Evolutionary conservation across 176 grass and related monocot genomes (phyloP), one percentile per base, ranked within the genome.

Genomic region (Hsuehochloa calcarea): DNA sequence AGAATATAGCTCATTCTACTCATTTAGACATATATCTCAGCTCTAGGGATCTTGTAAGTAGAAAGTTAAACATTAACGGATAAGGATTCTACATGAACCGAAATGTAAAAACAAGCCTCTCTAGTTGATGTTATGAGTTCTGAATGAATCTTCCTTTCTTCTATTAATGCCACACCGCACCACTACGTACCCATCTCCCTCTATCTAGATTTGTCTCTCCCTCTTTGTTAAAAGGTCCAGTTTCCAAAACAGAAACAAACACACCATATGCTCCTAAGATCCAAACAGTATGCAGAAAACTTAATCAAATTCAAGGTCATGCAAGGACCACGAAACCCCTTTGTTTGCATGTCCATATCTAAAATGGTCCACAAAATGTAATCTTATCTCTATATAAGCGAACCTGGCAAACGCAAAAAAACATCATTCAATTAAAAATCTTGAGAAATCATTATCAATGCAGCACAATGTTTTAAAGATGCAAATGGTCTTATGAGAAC

Each of bases 361-460:
- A 55, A 20, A 20, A 20, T 22, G 52, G 52, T 55, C 51, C 51
- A 5, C 16, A 5, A 55, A 20, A 55, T 19, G 16, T 54, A 54
- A 54, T 54, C 16, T 54, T 20, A 54, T 54, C 51, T 54, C 51
- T 15, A 5, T 19, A 54, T 5, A 6, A n/a, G n/a, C n/a, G n/a
- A n/a, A n/a, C 91, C 97, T 99, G 72, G 64, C 3, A 85, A 84
- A 38, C 7, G n/a, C 19, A 89, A 78, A 35, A 43, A 10, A 43
- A 43, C n/a, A n/a, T n/a, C n/a, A n/a, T n/a, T 15, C 14, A 12
- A 13, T 40, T 80, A 58, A 71, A 40, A 72, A 56, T 19, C 35
- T 39, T 72, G 56, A 82, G 44, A 9, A 60, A 46, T 49, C 66
- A 77, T 35, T 22, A 77, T 15, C 39, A 37, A 7, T 83, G 84